A percentile compares a stretch with the other conserved stretches of the same genome.
These are phyloP conservation scores for Pseudopediastrum boryanum DNA, from an alignment of 139 green algal genomes.

Conservation along the genomic window DNA sequence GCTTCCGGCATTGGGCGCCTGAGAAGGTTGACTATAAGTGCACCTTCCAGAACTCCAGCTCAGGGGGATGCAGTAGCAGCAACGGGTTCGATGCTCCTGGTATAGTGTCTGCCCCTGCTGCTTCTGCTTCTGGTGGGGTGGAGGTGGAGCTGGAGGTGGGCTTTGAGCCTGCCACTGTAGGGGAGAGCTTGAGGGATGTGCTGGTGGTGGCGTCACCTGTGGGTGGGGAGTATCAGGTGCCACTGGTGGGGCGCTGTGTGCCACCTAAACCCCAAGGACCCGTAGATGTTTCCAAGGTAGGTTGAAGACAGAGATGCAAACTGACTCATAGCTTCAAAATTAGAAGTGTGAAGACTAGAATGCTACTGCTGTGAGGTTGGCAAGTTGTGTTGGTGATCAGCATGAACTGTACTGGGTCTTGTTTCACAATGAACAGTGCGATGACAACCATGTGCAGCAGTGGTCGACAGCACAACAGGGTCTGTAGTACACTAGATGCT, in stretches of 20 bases:
- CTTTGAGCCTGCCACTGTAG: slow-evolving; percentile 75
- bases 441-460: too few species aligned
- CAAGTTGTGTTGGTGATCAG: too few species aligned
- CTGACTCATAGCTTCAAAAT: too few species aligned
- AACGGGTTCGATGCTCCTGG: slow-evolving; percentile 49
- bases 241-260: slow-evolving; percentile 70
- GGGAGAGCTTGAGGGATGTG: slow-evolving; percentile 66
- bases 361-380: too few species aligned
- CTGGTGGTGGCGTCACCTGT: slow-evolving; percentile 55
- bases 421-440: too few species aligned
- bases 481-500: too few species aligned
- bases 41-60: slow-evolving; percentile 51
- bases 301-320: too few species aligned
- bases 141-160: slow-evolving; percentile 69
- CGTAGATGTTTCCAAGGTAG: slow-evolving; percentile 57
- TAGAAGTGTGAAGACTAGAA: too few species aligned
- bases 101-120: slow-evolving; percentile 35
- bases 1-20: slow-evolving; percentile 75
- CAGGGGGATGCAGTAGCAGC: slow-evolving; percentile 19
- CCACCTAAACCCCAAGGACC: slow-evolving; percentile 79
- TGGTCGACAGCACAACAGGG: too few species aligned
- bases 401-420: too few species aligned
- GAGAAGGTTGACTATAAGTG: slow-evolving; percentile 78
- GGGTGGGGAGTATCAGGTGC: slow-evolving; percentile 70
- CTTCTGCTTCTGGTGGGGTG: slow-evolving; percentile 42